Evolutionary conservation across 345 rosid species (phyloP).

Genomic region (Anacardium occidentale): DNA sequence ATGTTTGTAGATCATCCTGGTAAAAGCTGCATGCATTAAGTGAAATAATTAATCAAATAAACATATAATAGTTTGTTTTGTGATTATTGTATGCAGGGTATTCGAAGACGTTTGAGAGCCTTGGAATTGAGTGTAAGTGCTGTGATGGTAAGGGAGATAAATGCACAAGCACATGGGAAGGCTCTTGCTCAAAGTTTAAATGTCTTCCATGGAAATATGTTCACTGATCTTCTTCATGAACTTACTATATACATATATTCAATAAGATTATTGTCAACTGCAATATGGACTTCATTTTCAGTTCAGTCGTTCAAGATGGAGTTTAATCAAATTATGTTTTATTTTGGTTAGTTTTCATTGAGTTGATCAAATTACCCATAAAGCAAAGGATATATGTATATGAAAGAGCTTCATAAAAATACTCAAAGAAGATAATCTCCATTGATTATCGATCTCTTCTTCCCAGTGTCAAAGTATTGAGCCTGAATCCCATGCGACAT

Average conservation of each 20-base stretch:
- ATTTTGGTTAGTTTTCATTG: too few relatives aligned
- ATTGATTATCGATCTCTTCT: too few relatives aligned
- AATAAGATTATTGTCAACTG: neutral
- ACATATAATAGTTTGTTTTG: neutral
- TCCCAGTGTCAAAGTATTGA: too few relatives aligned
- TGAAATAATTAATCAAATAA: neutral
- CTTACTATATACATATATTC: neutral
- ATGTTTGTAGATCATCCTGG: neutral
- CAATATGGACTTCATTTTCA: too few relatives aligned
- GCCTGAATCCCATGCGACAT: too few relatives aligned
- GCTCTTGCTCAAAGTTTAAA: slow-evolving; percentile 37
- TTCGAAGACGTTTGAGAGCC: slow-evolving; percentile 24
- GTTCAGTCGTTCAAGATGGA: too few relatives aligned
- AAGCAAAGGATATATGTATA: too few relatives aligned
- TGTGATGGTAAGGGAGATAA: slow-evolving; percentile 41
- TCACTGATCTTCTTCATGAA: neutral
- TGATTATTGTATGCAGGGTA: slow-evolving; percentile 21
- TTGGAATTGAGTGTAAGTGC: slow-evolving; percentile 48
- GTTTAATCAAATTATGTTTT: too few relatives aligned
- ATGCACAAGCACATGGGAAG: slow-evolving; percentile 39
- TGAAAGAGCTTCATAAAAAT: too few relatives aligned
- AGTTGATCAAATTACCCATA: too few relatives aligned
- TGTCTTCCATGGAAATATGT: slow-evolving; percentile 45
- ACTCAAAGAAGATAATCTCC: too few relatives aligned
- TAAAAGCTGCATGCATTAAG: neutral